These are phyloP conservation scores for Colletotrichum orbiculare DNA, from an alignment of 2,329 filamentous ascomycete species.

Conservation along the genomic window DNA sequence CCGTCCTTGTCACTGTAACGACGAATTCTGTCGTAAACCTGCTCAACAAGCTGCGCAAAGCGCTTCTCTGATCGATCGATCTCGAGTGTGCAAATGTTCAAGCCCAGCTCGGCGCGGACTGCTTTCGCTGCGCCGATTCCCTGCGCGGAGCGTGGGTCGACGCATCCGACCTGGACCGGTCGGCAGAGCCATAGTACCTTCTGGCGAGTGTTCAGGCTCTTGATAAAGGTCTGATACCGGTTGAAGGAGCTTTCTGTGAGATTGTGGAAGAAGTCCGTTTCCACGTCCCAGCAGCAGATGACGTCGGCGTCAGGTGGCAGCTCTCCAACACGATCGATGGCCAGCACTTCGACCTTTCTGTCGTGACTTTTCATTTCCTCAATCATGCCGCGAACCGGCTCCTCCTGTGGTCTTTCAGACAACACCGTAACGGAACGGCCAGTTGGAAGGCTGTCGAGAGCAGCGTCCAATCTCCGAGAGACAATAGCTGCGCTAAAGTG, in stretches of 20 bases:
- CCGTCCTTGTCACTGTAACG: conserved; percentile 11
- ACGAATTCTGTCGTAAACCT: conserved; percentile 1
- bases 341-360: no score
- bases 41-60: conserved; percentile 6
- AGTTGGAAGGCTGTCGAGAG: not conserved
- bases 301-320: no score
- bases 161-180: conserved; percentile 37
- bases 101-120: conserved; percentile 37
- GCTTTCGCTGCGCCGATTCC: conserved; percentile 38
- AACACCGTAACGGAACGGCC: not conserved
- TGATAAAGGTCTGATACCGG: conserved; percentile 34
- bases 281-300: no score
- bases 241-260: conserved; percentile 24
- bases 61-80: not conserved
- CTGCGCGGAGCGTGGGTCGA: conserved; percentile 39
- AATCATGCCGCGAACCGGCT: no score
- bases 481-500: conserved; percentile 12
- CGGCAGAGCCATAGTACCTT: conserved; percentile 41
- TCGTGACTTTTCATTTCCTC: no score
- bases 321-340: no score
- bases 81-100: conserved; percentile 27
- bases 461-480: no score
- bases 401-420: no score
- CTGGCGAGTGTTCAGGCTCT: conserved; percentile 1
- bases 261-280: conserved; percentile 28